A percentile compares a stretch with the other conserved stretches of the same genome.
Evolutionary conservation across 2,329 filamentous ascomycete genomes (phyloP).

Genomic region (Botryotinia narcissicola): DNA sequence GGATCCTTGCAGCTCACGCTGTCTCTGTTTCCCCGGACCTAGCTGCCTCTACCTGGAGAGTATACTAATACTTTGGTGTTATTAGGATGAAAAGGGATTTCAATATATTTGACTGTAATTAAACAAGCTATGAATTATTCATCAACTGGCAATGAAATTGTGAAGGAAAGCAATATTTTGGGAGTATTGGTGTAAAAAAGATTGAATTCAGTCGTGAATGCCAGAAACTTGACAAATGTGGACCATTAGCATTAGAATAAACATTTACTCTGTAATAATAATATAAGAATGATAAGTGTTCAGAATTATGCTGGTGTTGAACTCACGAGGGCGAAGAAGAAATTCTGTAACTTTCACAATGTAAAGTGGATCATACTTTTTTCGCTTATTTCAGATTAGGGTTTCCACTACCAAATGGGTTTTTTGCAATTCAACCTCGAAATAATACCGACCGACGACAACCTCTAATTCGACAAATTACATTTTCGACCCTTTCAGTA

Average conservation of each 20-base stretch:
- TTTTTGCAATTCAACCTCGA: constrained; percentile 24
- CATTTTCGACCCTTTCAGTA: constrained; percentile 36
- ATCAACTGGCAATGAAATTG: not conserved
- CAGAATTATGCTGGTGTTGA: not conserved
- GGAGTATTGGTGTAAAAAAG: too few relatives aligned
- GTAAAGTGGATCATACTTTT: constrained; percentile 10
- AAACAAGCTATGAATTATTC: not conserved
- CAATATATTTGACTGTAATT: not conserved
- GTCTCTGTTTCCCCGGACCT: not conserved
- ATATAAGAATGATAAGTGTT: not conserved
- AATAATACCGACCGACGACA: constrained; percentile 25
- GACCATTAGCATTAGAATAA: not conserved
- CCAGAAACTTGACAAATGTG: not conserved
- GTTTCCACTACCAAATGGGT: constrained; percentile 29
- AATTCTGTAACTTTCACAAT: not conserved
- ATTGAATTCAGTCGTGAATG: not conserved
- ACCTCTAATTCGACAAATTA: constrained; percentile 23
- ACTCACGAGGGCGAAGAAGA: not conserved
- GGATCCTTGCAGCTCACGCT: not conserved
- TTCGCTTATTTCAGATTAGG: constrained; percentile 37
- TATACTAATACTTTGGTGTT: constrained; percentile 9
- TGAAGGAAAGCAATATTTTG: not conserved
- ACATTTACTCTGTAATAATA: not conserved
- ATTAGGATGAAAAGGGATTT: constrained; percentile 2
- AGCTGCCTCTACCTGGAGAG: not conserved